These are phyloP conservation scores for Phialocephala sp. DNA, from an alignment of 2,329 filamentous ascomycete species.

Conservation along the genomic window DNA sequence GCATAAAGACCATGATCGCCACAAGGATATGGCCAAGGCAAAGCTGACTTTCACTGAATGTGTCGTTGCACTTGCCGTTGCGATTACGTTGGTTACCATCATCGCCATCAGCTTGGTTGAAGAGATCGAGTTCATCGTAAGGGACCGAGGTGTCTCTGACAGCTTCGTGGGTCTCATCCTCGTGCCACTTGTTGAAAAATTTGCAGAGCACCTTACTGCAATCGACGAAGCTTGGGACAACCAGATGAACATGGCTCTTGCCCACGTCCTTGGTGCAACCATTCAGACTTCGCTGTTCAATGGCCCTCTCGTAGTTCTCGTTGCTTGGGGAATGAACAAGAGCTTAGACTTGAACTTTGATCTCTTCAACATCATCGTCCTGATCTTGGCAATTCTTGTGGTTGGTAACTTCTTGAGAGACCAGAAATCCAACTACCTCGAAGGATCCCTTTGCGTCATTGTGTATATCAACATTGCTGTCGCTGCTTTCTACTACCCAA, in stretches of 20 bases:
- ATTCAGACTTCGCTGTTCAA: conserved; percentile 92
- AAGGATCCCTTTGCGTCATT: conserved; percentile 80
- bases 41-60: conserved; percentile 80
- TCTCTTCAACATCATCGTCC: conserved; percentile 80
- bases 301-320: conserved; percentile 80
- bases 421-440: conserved; percentile 88
- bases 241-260: conserved; percentile 82
- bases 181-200: conserved; percentile 83
- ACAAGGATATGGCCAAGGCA: conserved; percentile 61
- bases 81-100: conserved; percentile 72
- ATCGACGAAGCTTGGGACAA: conserved; percentile 85
- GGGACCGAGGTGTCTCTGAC: conserved; percentile 56
- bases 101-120: conserved; percentile 76
- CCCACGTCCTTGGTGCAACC: conserved; percentile 84
- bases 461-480: conserved; percentile 66
- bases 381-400: conserved; percentile 84
- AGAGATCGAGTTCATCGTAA: conserved; percentile 69
- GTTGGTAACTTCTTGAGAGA: conserved; percentile 89
- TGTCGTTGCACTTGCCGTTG: conserved; percentile 65
- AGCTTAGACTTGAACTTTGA: conserved; percentile 84
- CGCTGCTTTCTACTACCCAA: conserved; percentile 62
- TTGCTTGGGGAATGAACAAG: conserved; percentile 78
- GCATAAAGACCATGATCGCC: conserved; percentile 65
- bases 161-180: conserved; percentile 75
- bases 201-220: conserved; percentile 83